These are phyloP conservation scores for Fusarium coicis DNA, from an alignment of 2,329 filamentous ascomycete species.

Conservation along the genomic window DNA sequence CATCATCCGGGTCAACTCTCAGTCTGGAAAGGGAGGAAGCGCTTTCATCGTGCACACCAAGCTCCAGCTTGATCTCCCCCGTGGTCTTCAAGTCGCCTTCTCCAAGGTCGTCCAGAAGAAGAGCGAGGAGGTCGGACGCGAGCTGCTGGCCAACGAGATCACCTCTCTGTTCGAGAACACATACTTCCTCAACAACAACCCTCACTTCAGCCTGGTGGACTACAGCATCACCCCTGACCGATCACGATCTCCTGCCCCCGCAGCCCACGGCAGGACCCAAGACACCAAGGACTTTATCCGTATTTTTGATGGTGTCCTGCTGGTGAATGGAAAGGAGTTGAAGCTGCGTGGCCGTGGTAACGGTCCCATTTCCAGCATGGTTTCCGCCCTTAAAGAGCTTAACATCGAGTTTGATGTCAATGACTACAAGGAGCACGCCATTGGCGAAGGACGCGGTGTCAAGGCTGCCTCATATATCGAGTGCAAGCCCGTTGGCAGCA, in stretches of 20 bases:
- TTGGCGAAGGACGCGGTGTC: conserved; percentile 79
- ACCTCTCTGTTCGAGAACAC: conserved; percentile 87
- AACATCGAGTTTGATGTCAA: conserved; percentile 90
- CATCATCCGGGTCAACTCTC: conserved; percentile 96
- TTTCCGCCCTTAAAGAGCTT: conserved; percentile 80
- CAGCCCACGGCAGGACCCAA: conserved; percentile 74
- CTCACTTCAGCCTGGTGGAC: conserved; percentile 87
- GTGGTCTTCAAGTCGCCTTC: conserved; percentile 92
- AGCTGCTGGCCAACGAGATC: conserved; percentile 87
- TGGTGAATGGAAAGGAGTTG: conserved; percentile 84
- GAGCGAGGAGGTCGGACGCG: conserved; percentile 83
- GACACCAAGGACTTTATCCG: conserved; percentile 83
- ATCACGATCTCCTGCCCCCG: conserved; percentile 76
- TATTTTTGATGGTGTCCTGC: conserved; percentile 85
- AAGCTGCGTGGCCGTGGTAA: conserved; percentile 84
- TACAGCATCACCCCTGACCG: conserved; percentile 92
- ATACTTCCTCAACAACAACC: conserved; percentile 86
- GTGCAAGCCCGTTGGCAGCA: conserved; percentile 75
- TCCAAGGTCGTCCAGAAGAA: conserved; percentile 85
- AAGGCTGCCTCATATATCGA: conserved; percentile 98
- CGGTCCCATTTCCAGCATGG: conserved; percentile 89
- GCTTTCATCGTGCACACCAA: conserved; percentile 94
- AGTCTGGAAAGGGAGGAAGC: conserved; percentile 92
- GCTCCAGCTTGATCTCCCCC: conserved; percentile 90
- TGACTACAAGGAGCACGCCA: conserved; percentile 96